A percentile compares a stretch with the other conserved stretches of the same genome.
phyloP scores from a whole-genome alignment of 306 rosid genomes.

The Quillaja saponaria region DNA sequence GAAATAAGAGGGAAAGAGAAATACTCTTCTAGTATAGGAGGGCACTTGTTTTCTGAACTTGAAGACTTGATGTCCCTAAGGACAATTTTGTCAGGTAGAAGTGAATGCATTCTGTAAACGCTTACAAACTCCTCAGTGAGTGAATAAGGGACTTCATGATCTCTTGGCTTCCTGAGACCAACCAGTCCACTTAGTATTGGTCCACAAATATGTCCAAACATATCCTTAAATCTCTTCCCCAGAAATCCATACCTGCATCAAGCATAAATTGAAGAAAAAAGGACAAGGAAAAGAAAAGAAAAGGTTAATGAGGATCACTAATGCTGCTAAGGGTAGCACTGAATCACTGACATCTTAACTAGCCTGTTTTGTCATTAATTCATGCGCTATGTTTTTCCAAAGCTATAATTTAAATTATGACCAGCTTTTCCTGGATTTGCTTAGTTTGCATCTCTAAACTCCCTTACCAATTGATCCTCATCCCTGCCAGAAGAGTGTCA shows the following conservation, averaged over 20 bases:
- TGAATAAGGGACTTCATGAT: slow-evolving; percentile 82
- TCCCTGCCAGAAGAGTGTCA: slow-evolving; percentile 61
- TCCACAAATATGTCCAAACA: slow-evolving; percentile 61
- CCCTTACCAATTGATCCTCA: slow-evolving; percentile 73
- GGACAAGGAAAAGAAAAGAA: too few species aligned
- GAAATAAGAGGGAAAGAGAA: too few species aligned
- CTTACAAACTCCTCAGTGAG: slow-evolving; percentile 74
- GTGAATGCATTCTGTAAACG: slow-evolving; percentile 77
- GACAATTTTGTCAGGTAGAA: slow-evolving; percentile 43
- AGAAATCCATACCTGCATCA: slow-evolving; percentile 73
- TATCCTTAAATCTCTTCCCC: slow-evolving; percentile 73
- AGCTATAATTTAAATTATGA: neutral
- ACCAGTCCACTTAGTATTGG: slow-evolving; percentile 68
- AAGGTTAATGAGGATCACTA: neutral
- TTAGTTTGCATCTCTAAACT: neutral
- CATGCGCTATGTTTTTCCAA: neutral
- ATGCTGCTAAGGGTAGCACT: neutral
- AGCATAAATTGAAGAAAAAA: neutral
- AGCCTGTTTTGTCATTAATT: neutral
- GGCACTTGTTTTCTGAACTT: slow-evolving; percentile 48
- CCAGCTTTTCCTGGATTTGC: neutral
- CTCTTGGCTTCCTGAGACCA: slow-evolving; percentile 58
- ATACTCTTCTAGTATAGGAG: slow-evolving; percentile 28
- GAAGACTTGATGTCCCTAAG: slow-evolving; percentile 45
- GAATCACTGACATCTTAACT: neutral